Evolutionary conservation across 371 early-diverging fungal species (phyloP), one percentile per base, ranked within the genome.

Genomic region (Lichtheimia hyalospora): DNA sequence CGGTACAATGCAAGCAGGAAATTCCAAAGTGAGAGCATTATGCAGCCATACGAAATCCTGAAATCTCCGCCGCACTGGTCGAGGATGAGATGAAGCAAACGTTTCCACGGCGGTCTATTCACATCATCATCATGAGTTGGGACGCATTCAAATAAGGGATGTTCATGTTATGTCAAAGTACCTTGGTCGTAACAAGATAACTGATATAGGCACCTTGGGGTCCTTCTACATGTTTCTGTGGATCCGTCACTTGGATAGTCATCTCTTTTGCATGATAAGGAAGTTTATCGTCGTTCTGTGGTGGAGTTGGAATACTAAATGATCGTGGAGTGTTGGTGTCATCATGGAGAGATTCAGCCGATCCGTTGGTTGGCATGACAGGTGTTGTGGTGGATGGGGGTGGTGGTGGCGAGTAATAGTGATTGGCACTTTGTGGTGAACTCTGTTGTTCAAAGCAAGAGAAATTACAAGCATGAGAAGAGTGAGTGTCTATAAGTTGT

Each of bases 1-100:
- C 40, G 96, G 96, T 0, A 96, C 71, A 12, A 96, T 87, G 53
- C 88, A 88, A 7, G 89, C 87, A 6, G 92, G 87, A 67, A 78
- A 89, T 68, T 90, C 92, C 34, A 84, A 78, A 23, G 71, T 61
- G 40, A 98, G 79, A 50, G 85, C 86, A 58, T 82, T 74, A 66
- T 95, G 86, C 57, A 98, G 83, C 92, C 91, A 92, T 14, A 85
- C 86, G 83, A 97, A 98, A 70, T 98, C 98, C 68, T 89, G 91
- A 78, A 90, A 98, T 63, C 98, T 84, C 66, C 96, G 83, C 57
- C 96, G 84, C 18, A 95, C 88, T 20, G 84, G 72, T 52, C 73
- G 39, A 23, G 71, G 67, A 20, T 66, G 70, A 10, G 81, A 66
- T n/a, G 70, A 66, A 3, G 78, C 63, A 60, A 86, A 89, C 3